Evolutionary conservation across 164 flowering plant species (phyloP).

Genomic region (Dillenia turbinata): DNA sequence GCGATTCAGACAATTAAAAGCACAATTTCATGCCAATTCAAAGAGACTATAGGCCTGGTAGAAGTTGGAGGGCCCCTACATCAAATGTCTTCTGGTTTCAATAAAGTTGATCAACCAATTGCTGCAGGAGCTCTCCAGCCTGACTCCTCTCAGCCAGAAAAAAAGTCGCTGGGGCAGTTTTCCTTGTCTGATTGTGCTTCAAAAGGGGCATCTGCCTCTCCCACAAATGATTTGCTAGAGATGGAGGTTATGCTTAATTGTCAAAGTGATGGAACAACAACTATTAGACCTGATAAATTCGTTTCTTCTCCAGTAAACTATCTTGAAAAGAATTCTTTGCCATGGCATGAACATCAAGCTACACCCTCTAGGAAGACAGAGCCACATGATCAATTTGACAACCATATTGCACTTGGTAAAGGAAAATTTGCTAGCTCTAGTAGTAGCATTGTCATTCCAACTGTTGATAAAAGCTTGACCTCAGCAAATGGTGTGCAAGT

Average conservation of each 20-base stretch:
- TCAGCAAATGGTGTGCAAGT: slow-evolving; percentile 5
- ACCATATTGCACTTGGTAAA: slow-evolving; percentile 8
- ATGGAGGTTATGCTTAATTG: slow-evolving; percentile 11
- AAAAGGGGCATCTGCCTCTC: slow-evolving; percentile 4
- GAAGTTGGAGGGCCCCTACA: slow-evolving; percentile 10
- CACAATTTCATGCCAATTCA: slow-evolving; percentile 9
- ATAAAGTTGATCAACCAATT: slow-evolving; percentile 4
- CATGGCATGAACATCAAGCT: slow-evolving; percentile 15
- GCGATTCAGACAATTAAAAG: slow-evolving; percentile 12
- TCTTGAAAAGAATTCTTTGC: slow-evolving; percentile 16
- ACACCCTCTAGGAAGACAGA: slow-evolving; percentile 12
- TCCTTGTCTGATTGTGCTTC: slow-evolving; percentile 10
- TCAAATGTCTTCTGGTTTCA: slow-evolving; percentile 4
- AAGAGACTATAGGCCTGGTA: slow-evolving; percentile 6
- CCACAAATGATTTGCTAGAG: slow-evolving; percentile 23
- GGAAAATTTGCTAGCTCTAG: slow-evolving; percentile 10
- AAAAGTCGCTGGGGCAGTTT: slow-evolving; percentile 7
- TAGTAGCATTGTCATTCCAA: slow-evolving; percentile 9
- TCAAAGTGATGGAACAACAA: slow-evolving; percentile 12
- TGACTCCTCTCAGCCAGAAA: slow-evolving; percentile 16
- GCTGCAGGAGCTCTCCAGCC: slow-evolving; percentile 15
- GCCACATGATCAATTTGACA: slow-evolving; percentile 12
- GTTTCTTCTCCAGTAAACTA: slow-evolving; percentile 24
- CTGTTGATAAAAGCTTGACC: slow-evolving; percentile 12
- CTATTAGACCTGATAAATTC: slow-evolving; percentile 12